Evolutionary conservation across 371 early-diverging fungal genomes (phyloP), one percentile per base, ranked within the genome.

Genomic region (Apophysomyces elegans): DNA sequence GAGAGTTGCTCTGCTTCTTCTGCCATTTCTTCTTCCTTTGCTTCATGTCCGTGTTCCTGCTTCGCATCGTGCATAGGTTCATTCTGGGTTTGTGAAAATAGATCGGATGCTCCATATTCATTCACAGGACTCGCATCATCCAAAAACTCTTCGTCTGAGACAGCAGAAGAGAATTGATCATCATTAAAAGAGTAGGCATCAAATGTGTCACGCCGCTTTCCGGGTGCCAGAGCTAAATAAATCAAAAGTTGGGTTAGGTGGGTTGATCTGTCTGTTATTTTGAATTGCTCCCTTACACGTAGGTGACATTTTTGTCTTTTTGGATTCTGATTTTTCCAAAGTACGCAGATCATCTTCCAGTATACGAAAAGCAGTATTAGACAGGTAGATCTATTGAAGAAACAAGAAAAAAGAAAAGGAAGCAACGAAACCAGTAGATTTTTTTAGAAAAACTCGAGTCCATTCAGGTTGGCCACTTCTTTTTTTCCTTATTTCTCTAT

Each of bases 351-450:
- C 84, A 56, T 87, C 84, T 69, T 92, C 93, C 4, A 93, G 77
- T n/a, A 76, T 71, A 50, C 87, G 81, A 87, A 92, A 93, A 35
- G 84, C 88, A n/a, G 60, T 65, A 61, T 92, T 95, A 46, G 88
- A 85, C 37, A 96, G 66, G 72, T 88, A 93, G 5, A 91, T 74
- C 72, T 88, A 37, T 38, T 26, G 32, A 44, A 60, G 11, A 54
- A 38, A 38, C 37, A 39, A 21, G 16, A 32, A n/a, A 18, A 46
- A 67, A 43, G 18, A 50, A 59, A 54, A 32, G 9, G 18, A 12
- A 39, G 8, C 16, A 66, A 58, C 2, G 26, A 63, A 36, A 38
- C 0, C 9, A 21, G 6, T n/a, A 18, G n/a, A 7, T 50, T 21
- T 4, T 4, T 50, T 50, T n/a, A 18, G 21, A 50, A 21, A 9